A percentile compares a stretch with the other conserved stretches of the same genome.
phyloP scores from a whole-genome alignment of 352 stramenopile species.

The Globisporangium heterothallicum region DNA sequence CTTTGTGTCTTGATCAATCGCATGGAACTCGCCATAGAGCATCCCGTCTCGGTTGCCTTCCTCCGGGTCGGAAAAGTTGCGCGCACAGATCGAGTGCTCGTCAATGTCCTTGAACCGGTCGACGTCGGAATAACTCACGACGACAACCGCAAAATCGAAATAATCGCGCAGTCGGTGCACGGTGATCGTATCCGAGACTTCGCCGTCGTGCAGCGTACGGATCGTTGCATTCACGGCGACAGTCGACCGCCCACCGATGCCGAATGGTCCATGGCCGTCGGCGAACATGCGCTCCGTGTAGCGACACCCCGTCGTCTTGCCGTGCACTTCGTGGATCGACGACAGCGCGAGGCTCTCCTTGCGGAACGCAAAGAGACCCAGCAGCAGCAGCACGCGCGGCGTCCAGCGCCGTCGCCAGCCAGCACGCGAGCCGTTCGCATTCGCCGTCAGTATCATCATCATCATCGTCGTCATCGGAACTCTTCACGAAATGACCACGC shows the following conservation, averaged over 20 bases:
- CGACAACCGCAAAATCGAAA: constrained; percentile 70
- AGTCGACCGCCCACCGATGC: constrained; percentile 36
- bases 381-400: constrained; percentile 23
- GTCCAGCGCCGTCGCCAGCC: constrained; percentile 5
- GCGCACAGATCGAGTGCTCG: constrained; percentile 46
- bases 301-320: constrained; percentile 48
- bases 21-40: constrained; percentile 58
- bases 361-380: constrained; percentile 21
- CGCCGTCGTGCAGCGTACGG: constrained; percentile 35
- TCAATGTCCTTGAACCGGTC: constrained; percentile 37
- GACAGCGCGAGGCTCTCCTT: constrained; percentile 24
- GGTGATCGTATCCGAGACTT: constrained; percentile 67
- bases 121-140: constrained; percentile 55
- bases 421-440: neutral
- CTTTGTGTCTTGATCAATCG: constrained; percentile 27
- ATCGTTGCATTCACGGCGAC: constrained; percentile 47
- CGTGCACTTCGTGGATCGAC: constrained; percentile 59
- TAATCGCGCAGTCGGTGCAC: constrained; percentile 67
- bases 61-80: constrained; percentile 50
- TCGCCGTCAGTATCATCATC: neutral
- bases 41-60: constrained; percentile 30
- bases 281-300: constrained; percentile 82
- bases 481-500: neutral
- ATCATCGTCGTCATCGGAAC: neutral
- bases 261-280: constrained; percentile 47